These are phyloP conservation scores for Castanospermum australe DNA, from an alignment of 306 rosid species.

Conservation along the genomic window DNA sequence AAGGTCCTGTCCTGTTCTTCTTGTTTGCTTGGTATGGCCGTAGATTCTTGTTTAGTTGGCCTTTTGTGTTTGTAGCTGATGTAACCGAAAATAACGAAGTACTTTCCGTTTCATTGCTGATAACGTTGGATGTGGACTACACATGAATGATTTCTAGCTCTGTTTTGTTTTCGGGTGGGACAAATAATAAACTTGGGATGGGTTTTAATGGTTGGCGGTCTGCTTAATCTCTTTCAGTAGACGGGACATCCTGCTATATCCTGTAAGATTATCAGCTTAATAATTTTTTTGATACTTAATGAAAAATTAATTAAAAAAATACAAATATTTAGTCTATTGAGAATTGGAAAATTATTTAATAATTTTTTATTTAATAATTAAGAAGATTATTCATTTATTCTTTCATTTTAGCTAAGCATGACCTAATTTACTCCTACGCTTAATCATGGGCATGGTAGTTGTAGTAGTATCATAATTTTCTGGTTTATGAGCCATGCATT, in stretches of 20 bases:
- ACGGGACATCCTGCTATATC: neutral
- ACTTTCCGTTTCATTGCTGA: slow-evolving; percentile 13
- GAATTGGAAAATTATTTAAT: too few relatives aligned
- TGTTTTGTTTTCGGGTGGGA: neutral
- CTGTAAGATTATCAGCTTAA: too few relatives aligned
- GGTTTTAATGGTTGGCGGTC: neutral
- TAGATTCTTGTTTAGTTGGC: slow-evolving; percentile 26
- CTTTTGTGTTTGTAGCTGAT: slow-evolving; percentile 28
- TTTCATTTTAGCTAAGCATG: too few relatives aligned
- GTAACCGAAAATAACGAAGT: slow-evolving; percentile 38
- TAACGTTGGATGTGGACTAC: slow-evolving; percentile 12
- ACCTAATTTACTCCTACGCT: neutral
- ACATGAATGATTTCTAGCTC: neutral
- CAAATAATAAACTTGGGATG: slow-evolving; percentile 19
- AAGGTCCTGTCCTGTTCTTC: slow-evolving; percentile 36
- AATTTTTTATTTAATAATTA: too few relatives aligned
- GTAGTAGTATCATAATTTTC: neutral
- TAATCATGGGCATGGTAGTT: slow-evolving; percentile 26
- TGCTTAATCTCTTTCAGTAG: neutral
- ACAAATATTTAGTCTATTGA: too few relatives aligned
- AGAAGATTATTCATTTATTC: too few relatives aligned
- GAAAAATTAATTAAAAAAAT: too few relatives aligned
- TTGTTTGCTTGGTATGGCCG: slow-evolving; percentile 27
- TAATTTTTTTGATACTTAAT: too few relatives aligned
- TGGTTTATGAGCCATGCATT: neutral